Evolutionary conservation across 2,329 filamentous ascomycete species (phyloP), one percentile per base, ranked within the genome.

Genomic region (Colletotrichum kahawae): DNA sequence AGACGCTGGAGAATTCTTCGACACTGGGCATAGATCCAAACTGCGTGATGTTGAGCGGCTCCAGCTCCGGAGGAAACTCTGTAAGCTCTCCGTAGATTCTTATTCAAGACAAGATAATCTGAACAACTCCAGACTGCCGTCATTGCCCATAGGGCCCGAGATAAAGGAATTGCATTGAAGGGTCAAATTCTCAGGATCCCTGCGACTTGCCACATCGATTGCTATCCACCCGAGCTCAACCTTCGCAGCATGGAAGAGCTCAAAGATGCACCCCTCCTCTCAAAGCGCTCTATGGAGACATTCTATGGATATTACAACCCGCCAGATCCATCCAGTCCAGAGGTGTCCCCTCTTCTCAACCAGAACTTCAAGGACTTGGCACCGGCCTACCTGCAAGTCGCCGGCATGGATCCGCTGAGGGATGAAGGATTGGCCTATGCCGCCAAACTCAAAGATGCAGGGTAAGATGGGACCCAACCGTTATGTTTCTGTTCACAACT

Each of bases 41-140:
- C 10, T 51, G n/a, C 13, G 10, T 51, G 3, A 21, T 51, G 43
- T 5, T 51, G n/a, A 51, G 43, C 43, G 43, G 43, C 13, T 51
- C 43, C 43, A 51, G 43, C 43, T 51, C 43, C 12, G 43, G 43
- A 51, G 43, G 43, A 2, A 51, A 51, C n/a, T 51, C 43, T 21
- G 43, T 51, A 51, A 51, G 43, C 12, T 51, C 3, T 24, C 3
- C 5, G 0, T 6, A 12, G 10, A 7, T 10, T 1, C 9, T 51
- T 13, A 13, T 0, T 13, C 2, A n/a, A 1, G 43, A 3, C 7
- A 21, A 48, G 0, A 7, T 21, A 4, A 51, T 0, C n/a, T 4
- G 43, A 51, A 7, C n/a, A 13, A 51, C n/a, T 13, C 1, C 7
- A 51, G 43, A 51, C 43, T 51, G 43, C 43, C n/a, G 43, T 21